Conservation (phyloP, 768 basidiomycete species). For the Mycena vitilis region DNA sequence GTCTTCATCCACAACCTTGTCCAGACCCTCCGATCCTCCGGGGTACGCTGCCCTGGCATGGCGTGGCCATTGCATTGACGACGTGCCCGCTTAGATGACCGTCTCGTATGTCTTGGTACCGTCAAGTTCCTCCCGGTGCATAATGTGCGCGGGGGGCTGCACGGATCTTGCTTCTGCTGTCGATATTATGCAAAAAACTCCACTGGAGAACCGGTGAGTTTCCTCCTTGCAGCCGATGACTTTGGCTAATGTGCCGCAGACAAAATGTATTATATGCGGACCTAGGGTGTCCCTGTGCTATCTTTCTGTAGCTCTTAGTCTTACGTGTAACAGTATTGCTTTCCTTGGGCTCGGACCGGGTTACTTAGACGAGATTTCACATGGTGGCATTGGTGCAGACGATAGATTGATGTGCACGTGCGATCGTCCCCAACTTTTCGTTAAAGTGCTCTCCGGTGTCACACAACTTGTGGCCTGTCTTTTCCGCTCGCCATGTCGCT, state of each 20-base stretch:
- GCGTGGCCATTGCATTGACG: slow-evolving; percentile 20
- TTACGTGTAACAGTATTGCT: slow-evolving; percentile 13
- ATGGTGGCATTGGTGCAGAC: slow-evolving; percentile 24
- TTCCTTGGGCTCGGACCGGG: background rate
- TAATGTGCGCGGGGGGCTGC: slow-evolving; percentile 58
- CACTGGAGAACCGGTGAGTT: slow-evolving; percentile 53
- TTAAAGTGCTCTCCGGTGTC: no score
- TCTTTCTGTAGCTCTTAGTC: slow-evolving; percentile 58
- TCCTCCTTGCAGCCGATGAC: background rate
- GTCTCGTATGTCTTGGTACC: slow-evolving; percentile 75
- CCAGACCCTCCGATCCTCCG: slow-evolving; percentile 67
- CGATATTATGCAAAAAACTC: slow-evolving; percentile 58
- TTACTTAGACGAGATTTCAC: slow-evolving; percentile 16
- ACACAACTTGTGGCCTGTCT: slow-evolving; percentile 33
- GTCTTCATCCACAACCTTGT: slow-evolving; percentile 73
- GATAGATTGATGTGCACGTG: background rate
- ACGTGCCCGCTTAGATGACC: slow-evolving; percentile 55
- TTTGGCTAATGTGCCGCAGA: slow-evolving; percentile 43
- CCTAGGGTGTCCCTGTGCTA: slow-evolving; percentile 63
- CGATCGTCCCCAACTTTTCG: slow-evolving; percentile 35
- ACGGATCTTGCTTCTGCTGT: slow-evolving; percentile 54
- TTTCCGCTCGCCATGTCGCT: slow-evolving; percentile 70
- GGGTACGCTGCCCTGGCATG: slow-evolving; percentile 54
- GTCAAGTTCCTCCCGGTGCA: slow-evolving; percentile 67
- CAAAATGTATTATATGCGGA: slow-evolving; percentile 64